phyloP scores from a whole-genome alignment of 106 monocot genomes.

The Acorus gramineus region DNA sequence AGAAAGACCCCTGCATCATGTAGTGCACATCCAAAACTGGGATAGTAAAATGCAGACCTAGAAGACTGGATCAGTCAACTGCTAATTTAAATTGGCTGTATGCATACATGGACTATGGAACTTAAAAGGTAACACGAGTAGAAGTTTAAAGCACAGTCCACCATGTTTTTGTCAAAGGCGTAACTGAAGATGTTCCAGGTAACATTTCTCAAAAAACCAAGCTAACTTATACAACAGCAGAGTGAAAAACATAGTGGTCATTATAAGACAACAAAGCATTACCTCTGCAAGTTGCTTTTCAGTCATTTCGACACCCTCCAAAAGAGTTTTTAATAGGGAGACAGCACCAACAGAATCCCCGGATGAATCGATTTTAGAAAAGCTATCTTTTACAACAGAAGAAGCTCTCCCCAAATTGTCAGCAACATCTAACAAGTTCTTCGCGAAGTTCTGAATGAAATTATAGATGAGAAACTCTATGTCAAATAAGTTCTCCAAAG shows the following conservation, averaged over 20 bases:
- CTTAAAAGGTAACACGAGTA: too few relatives aligned
- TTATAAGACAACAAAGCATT: slow-evolving; percentile 4
- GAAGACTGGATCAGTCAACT: too few relatives aligned
- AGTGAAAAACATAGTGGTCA: neutral
- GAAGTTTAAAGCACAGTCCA: too few relatives aligned
- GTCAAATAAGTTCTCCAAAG: neutral
- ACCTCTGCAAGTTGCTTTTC: slow-evolving; percentile 90
- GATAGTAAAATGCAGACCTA: too few relatives aligned
- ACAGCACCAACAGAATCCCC: slow-evolving; percentile 50
- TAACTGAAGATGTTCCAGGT: too few relatives aligned
- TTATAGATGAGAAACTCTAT: neutral
- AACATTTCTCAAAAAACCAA: too few relatives aligned
- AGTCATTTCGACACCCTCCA: slow-evolving; percentile 98
- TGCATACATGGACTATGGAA: too few relatives aligned
- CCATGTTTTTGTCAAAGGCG: too few relatives aligned
- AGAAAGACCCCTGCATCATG: too few relatives aligned
- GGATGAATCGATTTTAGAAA: slow-evolving; percentile 64
- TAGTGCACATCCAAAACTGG: too few relatives aligned
- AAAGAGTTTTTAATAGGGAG: slow-evolving; percentile 63
- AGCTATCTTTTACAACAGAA: slow-evolving; percentile 81
- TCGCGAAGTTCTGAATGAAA: slow-evolving; percentile 70
- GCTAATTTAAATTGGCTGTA: too few relatives aligned
- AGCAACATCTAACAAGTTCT: slow-evolving; percentile 85
- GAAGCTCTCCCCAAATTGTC: slow-evolving; percentile 94
- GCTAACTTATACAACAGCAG: too few relatives aligned